Evolutionary conservation across 1,284 basidiomycete species (phyloP), one percentile per base, ranked within the genome.

Genomic region (Austroboletus olivaceoglutinosus): DNA sequence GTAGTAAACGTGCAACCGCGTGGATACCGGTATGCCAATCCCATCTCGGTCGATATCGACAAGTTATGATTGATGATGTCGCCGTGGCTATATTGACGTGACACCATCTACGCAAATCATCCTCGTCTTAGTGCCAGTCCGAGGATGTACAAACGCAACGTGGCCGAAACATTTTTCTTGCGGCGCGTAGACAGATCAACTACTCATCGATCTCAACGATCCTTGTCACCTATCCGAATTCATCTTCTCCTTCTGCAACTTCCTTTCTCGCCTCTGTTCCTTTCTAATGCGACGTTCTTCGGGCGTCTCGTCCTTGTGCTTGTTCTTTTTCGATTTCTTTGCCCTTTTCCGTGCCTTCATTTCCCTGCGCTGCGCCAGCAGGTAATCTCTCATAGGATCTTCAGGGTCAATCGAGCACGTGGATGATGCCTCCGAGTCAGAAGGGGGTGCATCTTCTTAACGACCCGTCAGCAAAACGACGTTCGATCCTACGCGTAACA

Each of bases 311-410:
- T 87, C 75, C 67, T 78, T 86, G 60, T 77, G 82, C 59, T 80
- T 86, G 23, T 71, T 67, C 69, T 80, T 68, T 51, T 76, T 86
- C 21, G 72, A 69, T 59, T 80, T 81, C 65, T 82, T 85, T 4
- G 70, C 64, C 62, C 81, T 85, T 68, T 82, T 83, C 46, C 72
- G 62, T 4, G 77, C 80, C 58, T 83, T 86, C 63, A 83, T 80
- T 64, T 89, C 86, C 62, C 76, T 80, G 59, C 84, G 77, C 65
- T 88, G 76, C 16, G 82, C 76, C 42, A 90, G 70, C 18, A 95
- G 74, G 68, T 93, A 98, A 53, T 92, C 91, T 18, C 89, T 85
- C 97, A 99, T 99, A 0, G 97, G 97, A 71, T 99, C 97, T 64
- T 98, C 93, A 5, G 91, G 89, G 68, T 98, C 95, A 51, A 95